These are phyloP conservation scores for Melaleuca quinquenervia DNA, from an alignment of 345 rosid genomes.

Conservation along the genomic window DNA sequence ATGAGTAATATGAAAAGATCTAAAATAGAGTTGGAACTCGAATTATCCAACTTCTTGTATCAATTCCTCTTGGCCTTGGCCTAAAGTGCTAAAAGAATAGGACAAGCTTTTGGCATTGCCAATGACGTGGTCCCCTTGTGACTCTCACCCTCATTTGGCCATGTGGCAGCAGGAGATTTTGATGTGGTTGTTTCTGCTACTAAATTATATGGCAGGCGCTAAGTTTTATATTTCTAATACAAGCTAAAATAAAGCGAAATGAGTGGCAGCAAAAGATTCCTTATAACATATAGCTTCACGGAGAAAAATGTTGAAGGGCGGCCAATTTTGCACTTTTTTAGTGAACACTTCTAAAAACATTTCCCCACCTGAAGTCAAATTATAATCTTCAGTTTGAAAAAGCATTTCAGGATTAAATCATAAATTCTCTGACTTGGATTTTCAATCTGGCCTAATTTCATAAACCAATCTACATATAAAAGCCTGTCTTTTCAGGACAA, in stretches of 20 bases:
- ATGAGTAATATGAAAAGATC: background rate
- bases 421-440: too few relatives aligned
- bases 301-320: background rate
- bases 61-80: background rate
- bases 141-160: background rate
- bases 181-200: background rate
- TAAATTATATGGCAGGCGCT: background rate
- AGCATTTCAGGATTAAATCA: too few relatives aligned
- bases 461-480: background rate
- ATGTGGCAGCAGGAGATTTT: background rate
- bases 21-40: background rate
- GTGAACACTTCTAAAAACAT: too few relatives aligned
- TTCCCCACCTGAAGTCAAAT: too few relatives aligned
- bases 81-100: background rate
- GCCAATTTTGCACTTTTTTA: background rate
- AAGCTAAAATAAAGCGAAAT: background rate
- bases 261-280: background rate
- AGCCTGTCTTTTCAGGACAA: background rate
- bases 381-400: too few relatives aligned
- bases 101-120: background rate
- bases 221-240: background rate
- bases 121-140: background rate
- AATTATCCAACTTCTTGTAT: background rate
- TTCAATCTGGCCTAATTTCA: too few relatives aligned
- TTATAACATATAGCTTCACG: background rate